Evolutionary conservation across 1,139 yeast species (phyloP).

Genomic region (Kodamaea alishanica): DNA sequence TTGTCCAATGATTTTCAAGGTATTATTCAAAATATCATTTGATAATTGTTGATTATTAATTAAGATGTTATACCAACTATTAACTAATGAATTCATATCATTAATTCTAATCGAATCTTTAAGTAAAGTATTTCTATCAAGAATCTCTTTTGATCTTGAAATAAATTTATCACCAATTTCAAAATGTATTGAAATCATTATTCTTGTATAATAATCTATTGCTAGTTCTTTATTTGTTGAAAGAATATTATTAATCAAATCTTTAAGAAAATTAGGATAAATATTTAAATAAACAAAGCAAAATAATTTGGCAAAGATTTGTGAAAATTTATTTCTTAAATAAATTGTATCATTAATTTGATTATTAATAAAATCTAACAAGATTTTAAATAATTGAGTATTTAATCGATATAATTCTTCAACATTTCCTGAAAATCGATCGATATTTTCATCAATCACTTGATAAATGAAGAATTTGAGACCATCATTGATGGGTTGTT

Average conservation of each 20-base stretch:
- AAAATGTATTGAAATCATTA: constrained; percentile 71
- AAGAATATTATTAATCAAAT: constrained; percentile 44
- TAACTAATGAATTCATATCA: constrained; percentile 68
- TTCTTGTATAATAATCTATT: constrained; percentile 73
- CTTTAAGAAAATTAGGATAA: constrained; percentile 68
- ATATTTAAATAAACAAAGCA: constrained; percentile 58
- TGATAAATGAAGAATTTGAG: constrained; percentile 78
- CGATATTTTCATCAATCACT: constrained; percentile 66
- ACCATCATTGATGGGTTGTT: constrained; percentile 40
- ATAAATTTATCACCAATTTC: constrained; percentile 93
- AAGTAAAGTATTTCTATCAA: constrained; percentile 63
- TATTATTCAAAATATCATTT: constrained; percentile 51
- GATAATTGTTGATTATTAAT: constrained; percentile 24
- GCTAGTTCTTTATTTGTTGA: constrained; percentile 44
- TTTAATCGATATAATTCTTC: constrained; percentile 48
- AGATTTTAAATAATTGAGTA: constrained; percentile 37
- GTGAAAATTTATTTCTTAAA: constrained; percentile 76
- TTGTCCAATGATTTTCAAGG: constrained; percentile 71
- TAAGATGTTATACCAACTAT: constrained; percentile 66
- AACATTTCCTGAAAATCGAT: constrained; percentile 31
- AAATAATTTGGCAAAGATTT: constrained; percentile 68
- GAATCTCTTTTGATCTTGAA: constrained; percentile 56
- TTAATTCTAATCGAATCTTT: constrained; percentile 79
- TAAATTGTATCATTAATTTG: constrained; percentile 52
- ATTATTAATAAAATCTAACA: constrained; percentile 26